A percentile compares a stretch with the other conserved stretches of the same genome.
Conservation (phyloP, 106 monocot genomes). For the Acorus calamus region DNA sequence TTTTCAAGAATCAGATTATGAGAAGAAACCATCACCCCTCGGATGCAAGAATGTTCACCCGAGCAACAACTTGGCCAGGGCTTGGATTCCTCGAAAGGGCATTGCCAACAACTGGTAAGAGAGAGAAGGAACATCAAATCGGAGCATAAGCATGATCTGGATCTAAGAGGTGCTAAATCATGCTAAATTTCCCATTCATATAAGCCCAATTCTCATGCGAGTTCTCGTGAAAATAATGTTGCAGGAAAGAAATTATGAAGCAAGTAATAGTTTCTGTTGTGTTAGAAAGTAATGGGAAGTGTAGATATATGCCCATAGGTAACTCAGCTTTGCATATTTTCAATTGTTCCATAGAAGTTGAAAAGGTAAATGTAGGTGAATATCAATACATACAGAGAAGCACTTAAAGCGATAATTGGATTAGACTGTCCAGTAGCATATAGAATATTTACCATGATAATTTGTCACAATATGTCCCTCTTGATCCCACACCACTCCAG, state of each 20-base stretch:
- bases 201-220: too few species aligned
- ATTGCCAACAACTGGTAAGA: constrained; percentile 73
- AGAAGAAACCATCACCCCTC: constrained; percentile 54
- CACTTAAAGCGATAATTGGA: too few species aligned
- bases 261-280: too few species aligned
- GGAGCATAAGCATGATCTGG: not conserved
- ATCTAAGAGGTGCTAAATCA: too few species aligned
- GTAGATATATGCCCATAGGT: too few species aligned
- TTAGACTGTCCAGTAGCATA: too few species aligned
- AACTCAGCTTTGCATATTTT: too few species aligned
- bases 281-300: too few species aligned
- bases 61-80: constrained; percentile 82
- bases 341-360: not conserved
- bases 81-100: constrained; percentile 82
- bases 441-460: constrained; percentile 57
- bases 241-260: not conserved
- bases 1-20: not conserved
- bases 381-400: not conserved
- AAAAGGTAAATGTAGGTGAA: not conserved
- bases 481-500: constrained; percentile 84
- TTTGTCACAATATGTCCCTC: constrained; percentile 88
- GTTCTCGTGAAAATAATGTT: not conserved
- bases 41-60: constrained; percentile 80
- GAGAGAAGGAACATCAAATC: not conserved
- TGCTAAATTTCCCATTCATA: too few species aligned